Conservation (phyloP, 2,329 filamentous ascomycete genomes). For the Diaporthe caulivora region DNA sequence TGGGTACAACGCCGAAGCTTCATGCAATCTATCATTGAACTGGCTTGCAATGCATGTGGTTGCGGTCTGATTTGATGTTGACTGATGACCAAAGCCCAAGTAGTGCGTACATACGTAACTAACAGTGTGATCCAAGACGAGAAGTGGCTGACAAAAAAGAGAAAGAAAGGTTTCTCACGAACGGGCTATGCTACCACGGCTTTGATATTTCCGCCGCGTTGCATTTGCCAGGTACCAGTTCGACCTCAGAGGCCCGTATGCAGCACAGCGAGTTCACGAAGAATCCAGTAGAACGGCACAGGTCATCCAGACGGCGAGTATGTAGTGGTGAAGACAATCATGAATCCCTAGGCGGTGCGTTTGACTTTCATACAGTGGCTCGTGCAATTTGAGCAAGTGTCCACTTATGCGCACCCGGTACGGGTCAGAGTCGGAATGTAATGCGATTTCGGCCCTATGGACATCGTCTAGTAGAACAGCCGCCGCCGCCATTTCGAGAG, state of each 20-base stretch:
- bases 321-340: background rate
- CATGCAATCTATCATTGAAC: background rate
- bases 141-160: background rate
- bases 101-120: background rate
- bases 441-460: slow-evolving; percentile 42
- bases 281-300: background rate
- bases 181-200: background rate
- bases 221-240: background rate
- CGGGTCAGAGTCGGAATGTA: slow-evolving; percentile 31
- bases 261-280: background rate
- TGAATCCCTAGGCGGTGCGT: no score
- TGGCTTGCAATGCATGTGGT: background rate
- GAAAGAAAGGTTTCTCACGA: background rate
- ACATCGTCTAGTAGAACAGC: slow-evolving; percentile 41
- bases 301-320: background rate
- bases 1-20: background rate
- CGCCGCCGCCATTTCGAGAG: slow-evolving; percentile 19
- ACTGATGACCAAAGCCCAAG: background rate
- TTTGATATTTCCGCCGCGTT: background rate
- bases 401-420: background rate
- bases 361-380: background rate
- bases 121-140: background rate
- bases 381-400: background rate
- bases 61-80: no score
- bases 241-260: background rate